Conservation (phyloP, 352 stramenopile species). For the Globisporangium sylvaticum region DNA sequence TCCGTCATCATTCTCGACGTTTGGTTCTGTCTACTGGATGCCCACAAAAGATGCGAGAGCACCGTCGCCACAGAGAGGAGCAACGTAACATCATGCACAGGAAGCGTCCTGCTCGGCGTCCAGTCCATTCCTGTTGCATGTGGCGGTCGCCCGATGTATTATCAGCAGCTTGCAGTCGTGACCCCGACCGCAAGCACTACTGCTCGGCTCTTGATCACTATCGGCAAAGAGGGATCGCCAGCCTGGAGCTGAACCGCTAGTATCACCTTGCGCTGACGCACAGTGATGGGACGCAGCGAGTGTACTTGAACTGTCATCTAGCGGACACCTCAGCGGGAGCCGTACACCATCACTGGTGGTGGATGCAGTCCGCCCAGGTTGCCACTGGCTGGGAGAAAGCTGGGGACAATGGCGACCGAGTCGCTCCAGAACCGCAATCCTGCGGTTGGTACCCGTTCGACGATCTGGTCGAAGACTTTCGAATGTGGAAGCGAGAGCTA, state of each 20-base stretch:
- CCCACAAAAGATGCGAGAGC: no score
- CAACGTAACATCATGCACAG: neutral
- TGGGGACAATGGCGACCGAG: no score
- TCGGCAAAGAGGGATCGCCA: constrained; percentile 17
- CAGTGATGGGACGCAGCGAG: constrained; percentile 21
- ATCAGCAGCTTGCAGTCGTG: constrained; percentile 37
- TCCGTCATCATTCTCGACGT: neutral
- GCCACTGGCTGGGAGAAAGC: no score
- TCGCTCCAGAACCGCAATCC: no score
- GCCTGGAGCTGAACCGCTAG: constrained; percentile 28
- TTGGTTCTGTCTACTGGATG: no score
- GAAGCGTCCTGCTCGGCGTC: constrained; percentile 35
- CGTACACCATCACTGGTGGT: no score
- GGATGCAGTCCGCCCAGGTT: no score
- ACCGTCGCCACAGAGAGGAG: neutral
- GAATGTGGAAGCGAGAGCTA: no score
- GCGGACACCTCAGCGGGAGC: neutral
- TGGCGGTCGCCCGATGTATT: constrained; percentile 27
- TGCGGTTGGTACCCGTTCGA: no score
- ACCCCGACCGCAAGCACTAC: constrained; percentile 31
- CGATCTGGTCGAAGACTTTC: no score
- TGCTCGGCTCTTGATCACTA: constrained; percentile 36
- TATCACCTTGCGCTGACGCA: constrained; percentile 46
- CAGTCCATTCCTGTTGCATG: constrained; percentile 26
- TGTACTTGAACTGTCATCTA: constrained; percentile 35